Evolutionary conservation across 1,284 basidiomycete species (phyloP).

Genomic region (Apiotrichum laibachii): DNA sequence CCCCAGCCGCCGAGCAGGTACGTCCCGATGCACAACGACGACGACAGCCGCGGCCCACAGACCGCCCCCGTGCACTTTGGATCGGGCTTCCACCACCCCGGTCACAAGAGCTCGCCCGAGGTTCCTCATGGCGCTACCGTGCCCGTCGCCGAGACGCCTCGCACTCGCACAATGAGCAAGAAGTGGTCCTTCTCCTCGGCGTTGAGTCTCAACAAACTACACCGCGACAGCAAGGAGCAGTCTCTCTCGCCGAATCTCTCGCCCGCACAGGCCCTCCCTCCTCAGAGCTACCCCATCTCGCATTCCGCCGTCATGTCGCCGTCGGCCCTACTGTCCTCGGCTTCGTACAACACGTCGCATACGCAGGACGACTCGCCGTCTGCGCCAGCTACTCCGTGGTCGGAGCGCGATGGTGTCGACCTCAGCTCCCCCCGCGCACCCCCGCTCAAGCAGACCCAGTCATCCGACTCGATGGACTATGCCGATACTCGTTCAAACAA

Average conservation of each 20-base stretch:
- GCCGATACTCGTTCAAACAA: constrained; percentile 21
- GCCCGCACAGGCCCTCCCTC: constrained; percentile 21
- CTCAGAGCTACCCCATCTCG: constrained; percentile 25
- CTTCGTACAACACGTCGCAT: not conserved
- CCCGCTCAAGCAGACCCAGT: constrained; percentile 15
- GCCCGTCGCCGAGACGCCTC: constrained; percentile 9
- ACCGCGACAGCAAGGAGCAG: constrained; percentile 22
- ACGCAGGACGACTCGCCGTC: constrained; percentile 8
- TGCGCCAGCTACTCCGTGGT: constrained; percentile 34
- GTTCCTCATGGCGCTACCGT: constrained; percentile 1
- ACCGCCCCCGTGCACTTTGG: no score
- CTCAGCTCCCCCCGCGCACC: constrained; percentile 23
- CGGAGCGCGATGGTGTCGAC: constrained; percentile 24
- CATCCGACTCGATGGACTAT: constrained; percentile 15
- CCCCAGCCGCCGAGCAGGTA: constrained; percentile 14
- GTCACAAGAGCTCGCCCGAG: constrained; percentile 15
- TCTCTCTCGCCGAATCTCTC: not conserved
- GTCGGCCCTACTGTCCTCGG: not conserved
- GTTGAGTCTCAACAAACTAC: constrained; percentile 68
- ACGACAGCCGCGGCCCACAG: not conserved
- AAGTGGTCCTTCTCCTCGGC: constrained; percentile 95
- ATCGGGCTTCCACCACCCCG: no score
- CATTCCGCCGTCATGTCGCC: constrained; percentile 2
- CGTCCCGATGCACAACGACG: constrained; percentile 11
- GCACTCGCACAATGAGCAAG: constrained; percentile 59